These are phyloP conservation scores for Berberis vulgaris DNA, from an alignment of 164 flowering plant genomes.

Conservation along the genomic window DNA sequence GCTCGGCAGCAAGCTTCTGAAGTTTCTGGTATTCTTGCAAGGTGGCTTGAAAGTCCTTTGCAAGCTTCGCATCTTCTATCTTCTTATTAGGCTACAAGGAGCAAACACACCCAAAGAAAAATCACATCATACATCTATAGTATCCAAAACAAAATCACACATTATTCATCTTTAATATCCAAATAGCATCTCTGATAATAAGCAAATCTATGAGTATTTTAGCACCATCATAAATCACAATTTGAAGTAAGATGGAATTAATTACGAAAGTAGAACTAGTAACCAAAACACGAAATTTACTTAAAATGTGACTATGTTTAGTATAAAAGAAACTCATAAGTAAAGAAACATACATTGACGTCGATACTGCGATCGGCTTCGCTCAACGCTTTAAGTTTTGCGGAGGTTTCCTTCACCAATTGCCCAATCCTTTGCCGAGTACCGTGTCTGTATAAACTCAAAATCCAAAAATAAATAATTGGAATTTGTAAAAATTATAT, in stretches of 20 bases:
- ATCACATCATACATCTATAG: not conserved
- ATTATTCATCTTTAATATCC: too few species aligned
- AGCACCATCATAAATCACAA: too few species aligned
- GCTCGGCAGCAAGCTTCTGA: slow-evolving; percentile 66
- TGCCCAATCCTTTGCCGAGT: slow-evolving; percentile 50
- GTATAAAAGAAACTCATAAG: too few species aligned
- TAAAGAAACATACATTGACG: slow-evolving; percentile 21
- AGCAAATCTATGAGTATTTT: too few species aligned
- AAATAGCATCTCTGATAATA: too few species aligned
- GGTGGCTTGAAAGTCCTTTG: slow-evolving; percentile 61
- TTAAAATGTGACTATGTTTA: too few species aligned
- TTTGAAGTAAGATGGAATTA: too few species aligned
- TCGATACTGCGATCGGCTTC: slow-evolving; percentile 33
- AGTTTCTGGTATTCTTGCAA: slow-evolving; percentile 68
- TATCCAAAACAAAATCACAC: not conserved
- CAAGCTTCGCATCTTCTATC: slow-evolving; percentile 75
- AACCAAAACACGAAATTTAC: too few species aligned
- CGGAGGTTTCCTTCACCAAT: slow-evolving; percentile 14
- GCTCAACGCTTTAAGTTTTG: slow-evolving; percentile 51
- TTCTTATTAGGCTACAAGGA: slow-evolving; percentile 39
- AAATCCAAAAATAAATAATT: not conserved
- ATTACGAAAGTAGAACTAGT: too few species aligned
- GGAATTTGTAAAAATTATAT: not conserved
- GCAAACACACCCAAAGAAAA: slow-evolving; percentile 2
- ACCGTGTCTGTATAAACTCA: slow-evolving; percentile 29